phyloP scores from a whole-genome alignment of 2,329 filamentous ascomycete species.

The Aspergillus sp. region DNA sequence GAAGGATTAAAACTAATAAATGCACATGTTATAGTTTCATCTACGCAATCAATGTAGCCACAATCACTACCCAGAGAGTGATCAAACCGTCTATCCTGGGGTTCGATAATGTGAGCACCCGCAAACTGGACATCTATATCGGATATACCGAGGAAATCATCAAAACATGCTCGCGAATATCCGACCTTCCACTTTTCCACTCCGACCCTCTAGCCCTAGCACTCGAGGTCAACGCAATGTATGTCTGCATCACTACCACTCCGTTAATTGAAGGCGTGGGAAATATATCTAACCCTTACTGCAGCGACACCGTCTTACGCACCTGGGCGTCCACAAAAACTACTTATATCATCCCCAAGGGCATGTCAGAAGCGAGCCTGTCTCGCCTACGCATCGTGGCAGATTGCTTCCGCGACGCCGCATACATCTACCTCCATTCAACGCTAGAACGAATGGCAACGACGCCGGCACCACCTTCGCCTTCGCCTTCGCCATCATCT shows the following conservation, averaged over 20 bases:
- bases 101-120: constrained; percentile 24
- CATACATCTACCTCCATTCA: constrained; percentile 39
- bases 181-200: constrained; percentile 28
- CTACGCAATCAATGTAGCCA: constrained; percentile 36
- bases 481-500: background rate
- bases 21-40: constrained; percentile 25
- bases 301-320: constrained; percentile 33
- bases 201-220: constrained; percentile 24
- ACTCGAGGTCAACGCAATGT: constrained; percentile 32
- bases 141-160: constrained; percentile 40
- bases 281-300: background rate
- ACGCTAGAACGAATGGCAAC: constrained; percentile 30
- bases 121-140: constrained; percentile 38
- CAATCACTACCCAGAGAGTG: constrained; percentile 32
- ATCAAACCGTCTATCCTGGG: constrained; percentile 19
- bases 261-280: too few species aligned
- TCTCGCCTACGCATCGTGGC: constrained; percentile 36
- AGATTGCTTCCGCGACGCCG: constrained; percentile 39
- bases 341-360: constrained; percentile 32
- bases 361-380: constrained; percentile 27
- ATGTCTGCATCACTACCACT: background rate
- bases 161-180: constrained; percentile 34
- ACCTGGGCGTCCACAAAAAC: constrained; percentile 30
- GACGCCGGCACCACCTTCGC: background rate
- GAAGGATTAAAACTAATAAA: background rate